These are phyloP conservation scores for Pythium vanterpoolii DNA, from an alignment of 352 stramenopile genomes.

Conservation along the genomic window DNA sequence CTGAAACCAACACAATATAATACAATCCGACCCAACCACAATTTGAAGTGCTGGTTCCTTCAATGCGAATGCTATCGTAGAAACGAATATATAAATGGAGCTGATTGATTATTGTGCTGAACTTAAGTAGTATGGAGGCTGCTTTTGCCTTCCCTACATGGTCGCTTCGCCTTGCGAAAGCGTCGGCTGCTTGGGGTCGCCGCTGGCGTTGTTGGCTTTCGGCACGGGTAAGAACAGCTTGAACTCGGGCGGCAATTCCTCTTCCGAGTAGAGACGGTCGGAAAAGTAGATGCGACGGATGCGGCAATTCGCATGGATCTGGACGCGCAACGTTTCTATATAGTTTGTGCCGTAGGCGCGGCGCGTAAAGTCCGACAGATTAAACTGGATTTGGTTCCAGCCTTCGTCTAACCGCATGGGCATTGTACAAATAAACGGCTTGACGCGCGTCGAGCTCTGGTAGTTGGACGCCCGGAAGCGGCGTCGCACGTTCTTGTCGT, in stretches of 20 bases:
- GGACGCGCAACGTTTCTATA: conserved; percentile 95
- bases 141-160: no score
- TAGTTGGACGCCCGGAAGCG: conserved; percentile 97
- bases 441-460: conserved; percentile 95
- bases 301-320: conserved; percentile 97
- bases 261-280: conserved; percentile 96
- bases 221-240: conserved; percentile 96
- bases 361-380: conserved; percentile 96
- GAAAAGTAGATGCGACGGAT: conserved; percentile 98
- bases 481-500: conserved; percentile 97
- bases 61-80: background rate
- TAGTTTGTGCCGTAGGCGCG: conserved; percentile 98
- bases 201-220: conserved; percentile 68
- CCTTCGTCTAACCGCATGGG: conserved; percentile 97
- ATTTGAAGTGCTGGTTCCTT: background rate
- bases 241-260: conserved; percentile 96
- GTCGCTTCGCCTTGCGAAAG: conserved; percentile 6
- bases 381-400: conserved; percentile 99
- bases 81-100: no score
- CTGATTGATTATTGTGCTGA: no score
- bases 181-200: conserved; percentile 43
- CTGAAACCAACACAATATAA: no score
- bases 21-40: background rate
- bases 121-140: no score
- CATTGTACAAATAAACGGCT: conserved; percentile 99